Evolutionary conservation across 345 rosid species (phyloP), one percentile per base, ranked within the genome.

Genomic region (Geranium brycei): DNA sequence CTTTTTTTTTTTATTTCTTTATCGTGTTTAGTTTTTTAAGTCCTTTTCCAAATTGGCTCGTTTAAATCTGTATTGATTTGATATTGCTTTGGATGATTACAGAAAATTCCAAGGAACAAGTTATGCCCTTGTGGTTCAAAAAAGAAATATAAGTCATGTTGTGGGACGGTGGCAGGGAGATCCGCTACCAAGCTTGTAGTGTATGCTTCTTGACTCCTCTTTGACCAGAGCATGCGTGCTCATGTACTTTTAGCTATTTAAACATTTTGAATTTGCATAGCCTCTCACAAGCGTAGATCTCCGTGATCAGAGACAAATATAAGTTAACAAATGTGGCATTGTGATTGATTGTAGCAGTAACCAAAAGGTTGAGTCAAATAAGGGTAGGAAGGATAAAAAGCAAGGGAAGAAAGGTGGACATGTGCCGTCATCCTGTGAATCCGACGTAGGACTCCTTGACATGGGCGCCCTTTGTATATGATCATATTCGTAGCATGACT

Each of bases 91-190:
- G 6, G 14, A 38, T 61, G 69, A 72, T 41, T 68, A 77, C 78
- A 82, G 88, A 84, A 82, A 76, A 76, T 89, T 41, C 67, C 90
- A 12, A 81, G 90, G 79, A 89, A 86, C 72, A 82, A 86, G 73
- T 56, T 68, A 15, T 90, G 97, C 67, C 85, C 86, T 30, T 90
- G 96, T 64, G 97, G 97, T 60, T 89, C 97, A 28, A 87, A 80
- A 87, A 90, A 81, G 84, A 93, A 90, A 77, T 78, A 87, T 82
- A 93, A 89, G 76, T 77, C 97, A 56, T 89, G 93, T 70, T 92
- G 98, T 62, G 95, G 96, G 67, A 67, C 93, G 66, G 88, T 72
- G n/a, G 55, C 79, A 14, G 81, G 82, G 72, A 86, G 82, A 77
- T 59, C 87, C 68, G 71, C 83, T 23, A 61, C 78, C 15, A 85